phyloP scores from a whole-genome alignment of 73 alveolate genomes.

The Paraurostyla sp. region DNA sequence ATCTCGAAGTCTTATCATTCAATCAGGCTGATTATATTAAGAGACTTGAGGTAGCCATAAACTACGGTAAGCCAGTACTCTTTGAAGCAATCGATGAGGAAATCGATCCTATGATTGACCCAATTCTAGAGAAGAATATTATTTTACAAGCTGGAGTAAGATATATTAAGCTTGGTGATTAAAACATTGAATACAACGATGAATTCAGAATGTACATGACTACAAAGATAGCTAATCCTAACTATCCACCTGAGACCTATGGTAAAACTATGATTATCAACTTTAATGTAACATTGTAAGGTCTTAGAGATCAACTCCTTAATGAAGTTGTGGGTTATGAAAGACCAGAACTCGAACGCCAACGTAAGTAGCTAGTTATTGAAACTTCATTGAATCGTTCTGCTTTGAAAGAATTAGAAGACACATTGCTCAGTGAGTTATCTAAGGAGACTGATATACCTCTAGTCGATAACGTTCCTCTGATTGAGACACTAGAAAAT shows the following conservation, averaged over 20 bases:
- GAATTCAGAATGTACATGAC: slow-evolving; percentile 97
- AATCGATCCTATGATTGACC: slow-evolving; percentile 99
- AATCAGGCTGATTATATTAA: slow-evolving; percentile 94
- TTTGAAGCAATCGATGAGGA: slow-evolving; percentile 95
- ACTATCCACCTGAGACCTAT: slow-evolving; percentile 99
- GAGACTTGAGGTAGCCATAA: slow-evolving; percentile 94
- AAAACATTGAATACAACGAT: slow-evolving; percentile 90
- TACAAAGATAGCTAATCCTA: slow-evolving; percentile 99
- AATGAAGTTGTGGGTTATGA: slow-evolving; percentile 99
- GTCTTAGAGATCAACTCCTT: slow-evolving; percentile 97
- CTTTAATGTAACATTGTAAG: slow-evolving; percentile 98
- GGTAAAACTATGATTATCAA: slow-evolving; percentile 99
- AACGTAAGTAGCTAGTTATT: slow-evolving; percentile 94
- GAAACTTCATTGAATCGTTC: slow-evolving; percentile 97
- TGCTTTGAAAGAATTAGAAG: slow-evolving; percentile 95
- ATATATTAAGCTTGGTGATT: slow-evolving; percentile 86
- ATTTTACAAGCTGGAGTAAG: slow-evolving; percentile 94
- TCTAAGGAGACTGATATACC: slow-evolving; percentile 94
- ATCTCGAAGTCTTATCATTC: slow-evolving; percentile 94
- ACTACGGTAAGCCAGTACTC: slow-evolving; percentile 91
- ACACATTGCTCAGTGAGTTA: slow-evolving; percentile 87
- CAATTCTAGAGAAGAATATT: slow-evolving; percentile 98
- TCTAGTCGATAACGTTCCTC: slow-evolving; percentile 96
- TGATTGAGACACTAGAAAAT: slow-evolving; percentile 95
- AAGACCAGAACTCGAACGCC: slow-evolving; percentile 98